Base-by-base conservation (phyloP, 73 alveolate genomes). In the Blepharisma japonicum region DNA sequence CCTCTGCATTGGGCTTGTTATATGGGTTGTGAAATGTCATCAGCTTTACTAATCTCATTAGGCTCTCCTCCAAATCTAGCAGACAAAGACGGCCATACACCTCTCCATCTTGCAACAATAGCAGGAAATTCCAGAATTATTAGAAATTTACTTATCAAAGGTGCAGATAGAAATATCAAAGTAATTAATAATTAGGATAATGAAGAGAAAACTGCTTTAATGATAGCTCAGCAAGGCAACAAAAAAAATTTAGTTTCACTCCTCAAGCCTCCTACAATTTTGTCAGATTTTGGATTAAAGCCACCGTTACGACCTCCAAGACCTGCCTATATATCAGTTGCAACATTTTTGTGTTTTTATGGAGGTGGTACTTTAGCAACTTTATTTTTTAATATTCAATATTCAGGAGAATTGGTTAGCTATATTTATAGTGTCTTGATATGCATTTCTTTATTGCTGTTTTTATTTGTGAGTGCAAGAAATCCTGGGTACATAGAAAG, bases 1-100 rank as follows among this genome's bases (percentile, higher is more conserved):
- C 99, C 99, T 2, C 88, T 97, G 27, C 99, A 95, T 88, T 97
- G 99, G 98, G 99, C 99, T 38, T 82, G 95, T 71, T 94, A 80
- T 84, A 86, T 93, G 54, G 96, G 95, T 32, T 32, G 42, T 32
- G 42, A 32, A 32, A 32, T 32, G 42, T 32, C 42, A 32, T 0
- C 42, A 32, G 90, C 84, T 78, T 80, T 93, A 55, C 81, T 93
- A 45, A 76, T 94, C 66, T 80, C 91, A 84, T 86, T 92, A 79
- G 90, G 89, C 18, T 94, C 91, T 70, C 81, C 86, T 46, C 71
- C 89, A 11, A 84, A 92, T 38, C 87, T 79, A 25, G 77, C 85
- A 88, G 98, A 96, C 77, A 79, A 77, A 51, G 94, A 94, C 51
- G 94, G 93, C 5, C 87, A 80, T n/a, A 92, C 98, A 18, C 93